Evolutionary conservation across 306 rosid species (phyloP), one percentile per base, ranked within the genome.

Genomic region (Mimosa pudica): DNA sequence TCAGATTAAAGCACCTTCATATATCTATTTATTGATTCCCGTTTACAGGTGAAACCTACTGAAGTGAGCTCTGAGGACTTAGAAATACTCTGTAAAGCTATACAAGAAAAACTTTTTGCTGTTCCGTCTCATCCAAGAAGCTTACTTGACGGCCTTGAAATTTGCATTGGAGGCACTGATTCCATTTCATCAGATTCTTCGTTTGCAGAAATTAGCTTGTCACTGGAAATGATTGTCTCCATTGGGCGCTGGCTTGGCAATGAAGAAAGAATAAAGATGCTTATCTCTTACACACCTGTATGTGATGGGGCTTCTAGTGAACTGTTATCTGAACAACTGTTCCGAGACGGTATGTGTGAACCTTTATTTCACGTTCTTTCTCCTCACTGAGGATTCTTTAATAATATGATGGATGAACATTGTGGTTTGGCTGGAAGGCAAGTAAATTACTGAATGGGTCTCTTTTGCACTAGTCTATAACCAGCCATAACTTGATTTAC

Each of bases 241-340:
- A 85, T 94, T 81, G 97, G 94, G 42, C 87, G 80, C 82, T 94
- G 97, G 91, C 97, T 94, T 88, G 97, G 92, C 42, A 90, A 94
- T 45, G 92, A 94, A 88, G 98, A 92, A 86, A 88, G 97, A 82
- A 79, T 88, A 70, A 86, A 85, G 84, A 62, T 81, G 18, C 92
- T 92, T 30, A 76, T 87, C 67, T 90, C 87, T 35, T 66, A 80
- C 9, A 71, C 84, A 46, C 87, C 90, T 57, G 76, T 82, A 73
- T 85, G 85, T 32, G 92, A 89, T 83, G 98, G 86, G 55, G 86
- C 65, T 84, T 85, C 85, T 61, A 82, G 85, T 67, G 98, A 94
- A 81, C 90, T 89, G 73, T 84, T 94, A 75, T 84, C 89, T 64
- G 98, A 94, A 85, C 97, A 92, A 85, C 80, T 94, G 81, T 77